phyloP scores from a whole-genome alignment of 257 asterid species.

The Salvia splendens region DNA sequence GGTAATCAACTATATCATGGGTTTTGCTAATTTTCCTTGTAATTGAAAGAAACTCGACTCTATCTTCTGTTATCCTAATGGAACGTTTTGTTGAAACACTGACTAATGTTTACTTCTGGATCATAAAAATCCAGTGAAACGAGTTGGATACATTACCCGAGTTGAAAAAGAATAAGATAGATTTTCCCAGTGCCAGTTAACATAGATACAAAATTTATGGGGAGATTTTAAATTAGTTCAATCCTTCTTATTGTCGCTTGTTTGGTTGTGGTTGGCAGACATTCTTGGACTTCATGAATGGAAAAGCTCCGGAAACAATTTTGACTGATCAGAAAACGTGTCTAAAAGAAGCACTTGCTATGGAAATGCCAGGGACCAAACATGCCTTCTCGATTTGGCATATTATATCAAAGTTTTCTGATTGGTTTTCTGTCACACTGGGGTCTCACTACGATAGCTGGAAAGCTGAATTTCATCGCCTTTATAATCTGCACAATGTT shows the following conservation, averaged over 20 bases:
- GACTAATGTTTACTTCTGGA: conserved; percentile 7
- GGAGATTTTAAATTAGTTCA: conserved; percentile 7
- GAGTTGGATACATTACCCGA: neutral
- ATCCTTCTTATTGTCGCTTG: conserved; percentile 17
- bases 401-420: conserved; percentile 52
- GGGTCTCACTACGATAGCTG: conserved; percentile 54
- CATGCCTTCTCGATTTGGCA: conserved; percentile 66
- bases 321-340: conserved; percentile 63
- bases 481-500: conserved; percentile 46
- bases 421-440: conserved; percentile 55
- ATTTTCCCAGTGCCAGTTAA: neutral
- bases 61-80: conserved; percentile 2
- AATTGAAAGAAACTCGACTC: neutral
- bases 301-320: conserved; percentile 56
- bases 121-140: conserved; percentile 16
- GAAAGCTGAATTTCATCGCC: conserved; percentile 56
- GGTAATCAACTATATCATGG: conserved; percentile 35
- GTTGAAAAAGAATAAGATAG: neutral
- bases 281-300: conserved; percentile 55
- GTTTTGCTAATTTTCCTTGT: neutral
- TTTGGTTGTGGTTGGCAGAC: conserved; percentile 40
- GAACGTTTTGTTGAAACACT: conserved; percentile 2
- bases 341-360: conserved; percentile 57
- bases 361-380: conserved; percentile 57
- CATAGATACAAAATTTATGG: neutral